A percentile compares a stretch with the other conserved stretches of the same genome.
These are phyloP conservation scores for Chalciporus piperatus DNA, from an alignment of 768 basidiomycete genomes.

Conservation along the genomic window DNA sequence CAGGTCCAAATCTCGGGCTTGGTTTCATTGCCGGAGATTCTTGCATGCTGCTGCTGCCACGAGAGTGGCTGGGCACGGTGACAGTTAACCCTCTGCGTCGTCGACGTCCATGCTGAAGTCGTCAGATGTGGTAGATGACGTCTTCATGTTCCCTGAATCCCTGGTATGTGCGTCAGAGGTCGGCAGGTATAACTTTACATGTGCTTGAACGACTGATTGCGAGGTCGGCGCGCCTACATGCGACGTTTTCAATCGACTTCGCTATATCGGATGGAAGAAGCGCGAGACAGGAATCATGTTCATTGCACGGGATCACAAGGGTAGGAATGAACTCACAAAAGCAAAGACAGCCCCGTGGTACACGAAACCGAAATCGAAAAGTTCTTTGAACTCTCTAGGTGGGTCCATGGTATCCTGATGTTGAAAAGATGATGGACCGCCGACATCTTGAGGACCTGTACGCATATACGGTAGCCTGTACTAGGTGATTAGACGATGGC, in stretches of 20 bases:
- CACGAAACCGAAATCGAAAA: conserved; percentile 38
- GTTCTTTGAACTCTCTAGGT: conserved; percentile 41
- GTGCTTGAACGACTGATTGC: conserved; percentile 34
- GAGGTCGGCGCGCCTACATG: conserved; percentile 25
- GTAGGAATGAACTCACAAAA: conserved; percentile 29
- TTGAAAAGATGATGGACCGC: conserved; percentile 32
- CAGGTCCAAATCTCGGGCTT: too few species aligned
- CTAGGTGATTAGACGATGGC: too few species aligned
- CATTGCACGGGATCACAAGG: not conserved
- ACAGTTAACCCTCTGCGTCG: conserved; percentile 8
- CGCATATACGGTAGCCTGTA: not conserved
- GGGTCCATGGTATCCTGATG: conserved; percentile 34
- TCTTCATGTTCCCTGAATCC: too few species aligned
- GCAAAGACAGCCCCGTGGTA: conserved; percentile 42
- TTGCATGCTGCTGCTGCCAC: too few species aligned
- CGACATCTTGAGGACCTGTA: conserved; percentile 38
- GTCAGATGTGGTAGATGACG: not conserved
- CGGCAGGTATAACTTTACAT: conserved; percentile 35
- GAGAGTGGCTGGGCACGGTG: too few species aligned
- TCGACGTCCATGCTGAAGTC: conserved; percentile 2
- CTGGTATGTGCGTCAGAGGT: not conserved
- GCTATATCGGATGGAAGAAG: conserved; percentile 12
- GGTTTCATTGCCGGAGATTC: too few species aligned
- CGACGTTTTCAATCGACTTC: conserved; percentile 28
- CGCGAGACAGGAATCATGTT: not conserved